Evolutionary conservation across 1,284 basidiomycete genomes (phyloP), one percentile per base, ranked within the genome.

Genomic region (Ustilago shanxiensis): DNA sequence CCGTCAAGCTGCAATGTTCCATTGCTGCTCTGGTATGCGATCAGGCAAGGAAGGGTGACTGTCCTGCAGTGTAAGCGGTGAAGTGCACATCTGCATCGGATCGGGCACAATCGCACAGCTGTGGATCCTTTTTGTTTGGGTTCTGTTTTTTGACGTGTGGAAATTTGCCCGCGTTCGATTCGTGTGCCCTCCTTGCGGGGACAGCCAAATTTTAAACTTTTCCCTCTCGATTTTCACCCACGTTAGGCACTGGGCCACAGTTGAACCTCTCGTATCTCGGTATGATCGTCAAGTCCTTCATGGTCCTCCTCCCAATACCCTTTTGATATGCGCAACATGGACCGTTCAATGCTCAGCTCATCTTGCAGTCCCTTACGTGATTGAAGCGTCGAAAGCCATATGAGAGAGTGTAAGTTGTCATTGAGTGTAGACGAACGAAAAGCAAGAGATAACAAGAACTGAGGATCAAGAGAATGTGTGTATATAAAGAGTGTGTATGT

Each of bases 101-200:
- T 44, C 47, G 47, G 47, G 22, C 24, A 26, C 13, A 49, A 14
- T 28, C 47, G 2, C 47, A 9, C 47, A 26, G 26, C 24, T 47
- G 10, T 20, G 8, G n/a, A n/a, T 47, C n/a, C n/a, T 22, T 47
- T 47, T 47, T 26, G n/a, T 47, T 47, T 26, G n/a, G 20, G n/a
- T 47, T 47, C 44, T 47, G 37, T 26, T 47, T 49, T 28, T 49
- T 28, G 47, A 49, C 47, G 47, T 49, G 47, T 49, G 47, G 24
- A 28, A 3, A 26, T 28, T 28, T 18, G 47, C 47, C 47, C 20
- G 41, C 20, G 41, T 20, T 49, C 47, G 10, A 24, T 24, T 49
- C 47, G 11, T 24, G 47, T 49, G 47, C 26, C 24, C 41, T n/a
- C 20, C 41, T 44, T 49, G 47, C 26, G 47, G 13, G 47, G 47